Evolutionary conservation across 1,284 basidiomycete genomes (phyloP).

Genomic region (Pascua guehoae): DNA sequence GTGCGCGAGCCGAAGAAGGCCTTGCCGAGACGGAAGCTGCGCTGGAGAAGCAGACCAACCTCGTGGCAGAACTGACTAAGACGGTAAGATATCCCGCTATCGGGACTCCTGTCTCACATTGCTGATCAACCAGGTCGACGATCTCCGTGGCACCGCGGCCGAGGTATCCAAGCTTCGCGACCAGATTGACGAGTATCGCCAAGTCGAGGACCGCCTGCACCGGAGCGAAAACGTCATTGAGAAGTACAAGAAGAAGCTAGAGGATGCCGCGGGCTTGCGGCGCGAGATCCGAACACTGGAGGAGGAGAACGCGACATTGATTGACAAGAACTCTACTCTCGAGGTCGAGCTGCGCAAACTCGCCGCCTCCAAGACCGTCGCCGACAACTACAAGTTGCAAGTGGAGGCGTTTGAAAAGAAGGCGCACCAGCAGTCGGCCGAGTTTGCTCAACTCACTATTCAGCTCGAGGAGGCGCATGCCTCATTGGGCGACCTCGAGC

Average conservation of each 20-base stretch:
- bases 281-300: slow-evolving; percentile 81
- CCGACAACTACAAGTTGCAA: slow-evolving; percentile 83
- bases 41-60: slow-evolving; percentile 67
- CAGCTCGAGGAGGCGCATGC: slow-evolving; percentile 71
- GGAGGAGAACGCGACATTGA: slow-evolving; percentile 84
- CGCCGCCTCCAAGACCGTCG: slow-evolving; percentile 76
- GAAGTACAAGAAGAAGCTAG: slow-evolving; percentile 97
- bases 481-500: slow-evolving; percentile 59
- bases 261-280: slow-evolving; percentile 83
- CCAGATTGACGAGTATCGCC: slow-evolving; percentile 90
- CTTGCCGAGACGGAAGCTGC: slow-evolving; percentile 72
- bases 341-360: slow-evolving; percentile 89
- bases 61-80: slow-evolving; percentile 68
- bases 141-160: slow-evolving; percentile 73
- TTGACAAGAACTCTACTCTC: slow-evolving; percentile 83
- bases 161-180: slow-evolving; percentile 79
- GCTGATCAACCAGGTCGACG: slow-evolving; percentile 57
- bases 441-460: slow-evolving; percentile 64
- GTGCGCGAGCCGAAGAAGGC: slow-evolving; percentile 65
- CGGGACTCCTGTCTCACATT: no score
- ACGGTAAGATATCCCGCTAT: slow-evolving; percentile 48
- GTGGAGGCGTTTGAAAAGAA: slow-evolving; percentile 77
- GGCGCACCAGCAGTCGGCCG: slow-evolving; percentile 28
- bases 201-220: slow-evolving; percentile 82
- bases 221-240: slow-evolving; percentile 97